These are phyloP conservation scores for Verticillium isaacii DNA, from an alignment of 2,329 filamentous ascomycete genomes.

Conservation along the genomic window DNA sequence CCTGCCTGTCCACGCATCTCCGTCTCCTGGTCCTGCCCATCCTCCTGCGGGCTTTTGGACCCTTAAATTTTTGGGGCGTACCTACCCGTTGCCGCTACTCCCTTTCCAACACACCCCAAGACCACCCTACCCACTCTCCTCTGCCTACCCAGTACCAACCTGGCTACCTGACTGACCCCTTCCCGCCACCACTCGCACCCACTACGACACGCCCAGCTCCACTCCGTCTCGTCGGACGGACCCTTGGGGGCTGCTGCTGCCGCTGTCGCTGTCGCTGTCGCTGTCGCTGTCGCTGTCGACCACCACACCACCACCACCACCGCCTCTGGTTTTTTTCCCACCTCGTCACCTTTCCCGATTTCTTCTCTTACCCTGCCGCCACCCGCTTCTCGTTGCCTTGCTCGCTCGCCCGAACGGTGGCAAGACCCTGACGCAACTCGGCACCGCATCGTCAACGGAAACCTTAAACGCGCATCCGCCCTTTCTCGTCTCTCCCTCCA, in stretches of 20 bases:
- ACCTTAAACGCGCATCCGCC: neutral
- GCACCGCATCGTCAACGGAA: neutral
- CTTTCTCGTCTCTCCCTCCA: neutral
- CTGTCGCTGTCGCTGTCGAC: neutral
- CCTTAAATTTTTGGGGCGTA: slow-evolving; percentile 8
- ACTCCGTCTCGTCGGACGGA: neutral
- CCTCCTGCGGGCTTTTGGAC: slow-evolving; percentile 10
- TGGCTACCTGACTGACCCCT: slow-evolving; percentile 7
- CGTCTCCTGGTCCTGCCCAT: slow-evolving; percentile 14
- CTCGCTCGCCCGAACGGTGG: neutral
- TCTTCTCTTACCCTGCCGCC: neutral
- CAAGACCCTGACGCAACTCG: neutral
- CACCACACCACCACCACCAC: neutral
- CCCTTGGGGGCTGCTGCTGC: neutral
- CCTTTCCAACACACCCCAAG: slow-evolving; percentile 2
- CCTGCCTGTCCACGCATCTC: slow-evolving; percentile 4
- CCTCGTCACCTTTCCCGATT: neutral
- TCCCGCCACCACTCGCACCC: slow-evolving; percentile 1
- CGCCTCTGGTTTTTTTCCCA: neutral
- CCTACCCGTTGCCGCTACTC: slow-evolving; percentile 6
- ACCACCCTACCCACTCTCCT: slow-evolving; percentile 3
- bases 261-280: neutral
- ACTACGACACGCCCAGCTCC: neutral
- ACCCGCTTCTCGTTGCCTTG: neutral
- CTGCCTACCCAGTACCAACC: slow-evolving; percentile 4